A percentile compares a stretch with the other conserved stretches of the same genome.
These are phyloP conservation scores for Dactylellina drechsleri DNA, from an alignment of 2,329 filamentous ascomycete genomes.

Conservation along the genomic window DNA sequence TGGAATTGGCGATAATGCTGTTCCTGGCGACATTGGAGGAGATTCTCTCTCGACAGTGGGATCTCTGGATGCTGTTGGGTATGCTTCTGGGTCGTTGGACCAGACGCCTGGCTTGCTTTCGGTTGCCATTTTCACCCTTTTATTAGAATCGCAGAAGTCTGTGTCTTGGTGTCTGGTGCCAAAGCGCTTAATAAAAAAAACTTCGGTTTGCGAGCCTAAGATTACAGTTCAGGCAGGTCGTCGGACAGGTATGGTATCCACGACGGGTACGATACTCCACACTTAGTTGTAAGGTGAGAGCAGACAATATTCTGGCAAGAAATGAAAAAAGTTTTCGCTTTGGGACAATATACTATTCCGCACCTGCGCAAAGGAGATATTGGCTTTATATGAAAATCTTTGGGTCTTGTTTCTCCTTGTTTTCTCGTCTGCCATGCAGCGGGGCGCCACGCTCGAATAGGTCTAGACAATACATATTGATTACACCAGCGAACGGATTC, in stretches of 20 bases:
- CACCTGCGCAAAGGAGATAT: slow-evolving; percentile 36
- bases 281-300: slow-evolving; percentile 20
- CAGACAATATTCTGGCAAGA: slow-evolving; percentile 9
- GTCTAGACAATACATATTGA: slow-evolving; percentile 30
- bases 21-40: slow-evolving; percentile 49
- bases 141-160: slow-evolving; percentile 11
- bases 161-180: neutral
- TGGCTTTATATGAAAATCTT: slow-evolving; percentile 48
- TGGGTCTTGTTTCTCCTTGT: slow-evolving; percentile 36
- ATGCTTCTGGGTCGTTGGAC: slow-evolving; percentile 48
- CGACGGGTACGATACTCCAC: slow-evolving; percentile 7
- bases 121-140: slow-evolving; percentile 29
- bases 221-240: slow-evolving; percentile 29
- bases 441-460: slow-evolving; percentile 47
- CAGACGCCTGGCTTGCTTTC: slow-evolving; percentile 38
- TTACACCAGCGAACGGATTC: slow-evolving; percentile 20
- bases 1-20: slow-evolving; percentile 37
- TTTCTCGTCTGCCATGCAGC: slow-evolving; percentile 24
- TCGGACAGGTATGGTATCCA: slow-evolving; percentile 14
- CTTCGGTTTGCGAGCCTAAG: slow-evolving; percentile 9
- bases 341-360: slow-evolving; percentile 24
- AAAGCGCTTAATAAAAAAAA: slow-evolving; percentile 9
- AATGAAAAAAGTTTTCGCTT: slow-evolving; percentile 5
- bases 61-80: slow-evolving; percentile 37
- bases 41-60: slow-evolving; percentile 41